Conservation (phyloP, 768 basidiomycete genomes). For the Naematelia aurantialba region DNA sequence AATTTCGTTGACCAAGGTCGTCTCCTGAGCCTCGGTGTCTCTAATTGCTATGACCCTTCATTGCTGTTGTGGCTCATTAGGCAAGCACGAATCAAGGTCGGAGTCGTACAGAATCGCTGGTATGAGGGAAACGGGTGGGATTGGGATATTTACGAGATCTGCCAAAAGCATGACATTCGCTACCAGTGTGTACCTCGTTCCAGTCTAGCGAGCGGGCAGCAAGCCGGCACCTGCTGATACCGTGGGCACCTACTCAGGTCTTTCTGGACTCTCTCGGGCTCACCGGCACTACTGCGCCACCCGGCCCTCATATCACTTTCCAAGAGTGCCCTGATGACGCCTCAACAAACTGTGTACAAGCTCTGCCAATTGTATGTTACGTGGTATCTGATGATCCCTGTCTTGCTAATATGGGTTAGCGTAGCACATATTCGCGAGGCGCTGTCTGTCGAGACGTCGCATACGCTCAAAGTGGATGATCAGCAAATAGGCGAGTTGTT, state of each 20-base stretch:
- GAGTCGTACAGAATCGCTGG: conserved; percentile 72
- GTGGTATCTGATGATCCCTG: conserved; percentile 1
- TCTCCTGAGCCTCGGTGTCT: conserved; percentile 57
- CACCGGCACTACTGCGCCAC: conserved; percentile 61
- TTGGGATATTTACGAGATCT: conserved; percentile 60
- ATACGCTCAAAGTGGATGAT: not conserved
- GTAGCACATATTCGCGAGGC: conserved; percentile 69
- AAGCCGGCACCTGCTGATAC: conserved; percentile 1
- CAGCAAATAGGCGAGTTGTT: not conserved
- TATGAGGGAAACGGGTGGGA: conserved; percentile 78
- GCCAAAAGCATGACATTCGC: conserved; percentile 61
- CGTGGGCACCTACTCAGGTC: conserved; percentile 61
- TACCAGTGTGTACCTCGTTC: conserved; percentile 60
- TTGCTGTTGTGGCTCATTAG: conserved; percentile 58
- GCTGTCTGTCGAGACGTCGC: conserved; percentile 39
- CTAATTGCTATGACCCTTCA: conserved; percentile 68
- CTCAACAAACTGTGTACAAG: conserved; percentile 66
- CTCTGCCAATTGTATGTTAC: conserved; percentile 59
- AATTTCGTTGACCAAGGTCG: conserved; percentile 63
- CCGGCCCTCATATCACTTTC: conserved; percentile 56
- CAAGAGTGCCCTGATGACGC: conserved; percentile 56
- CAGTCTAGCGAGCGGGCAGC: not conserved
- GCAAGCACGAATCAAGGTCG: conserved; percentile 57
- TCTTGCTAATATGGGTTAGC: not conserved
- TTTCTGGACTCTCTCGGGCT: conserved; percentile 84